Evolutionary conservation across 2,329 filamentous ascomycete genomes (phyloP).

Genomic region (Xylariaceae sp.): DNA sequence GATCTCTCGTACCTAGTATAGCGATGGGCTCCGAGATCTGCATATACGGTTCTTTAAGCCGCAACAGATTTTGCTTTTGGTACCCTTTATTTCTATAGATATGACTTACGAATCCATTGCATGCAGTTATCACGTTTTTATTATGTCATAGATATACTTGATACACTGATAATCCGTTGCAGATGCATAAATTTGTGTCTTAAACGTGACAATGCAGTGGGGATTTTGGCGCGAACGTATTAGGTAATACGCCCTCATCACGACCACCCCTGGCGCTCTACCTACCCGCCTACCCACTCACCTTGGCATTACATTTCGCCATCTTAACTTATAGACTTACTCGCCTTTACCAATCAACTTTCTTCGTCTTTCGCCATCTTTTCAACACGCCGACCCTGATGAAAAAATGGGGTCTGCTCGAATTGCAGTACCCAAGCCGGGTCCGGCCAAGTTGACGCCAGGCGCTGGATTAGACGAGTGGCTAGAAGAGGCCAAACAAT

Average conservation of each 20-base stretch:
- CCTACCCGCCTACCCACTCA: conserved; percentile 8
- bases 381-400: background rate
- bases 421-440: conserved; percentile 72
- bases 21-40: too few relatives aligned
- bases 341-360: background rate
- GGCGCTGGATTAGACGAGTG: conserved; percentile 91
- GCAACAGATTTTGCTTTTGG: too few relatives aligned
- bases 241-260: background rate
- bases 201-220: background rate
- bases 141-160: background rate
- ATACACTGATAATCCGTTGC: background rate
- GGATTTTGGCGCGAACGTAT: background rate
- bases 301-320: conserved; percentile 13
- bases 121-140: too few relatives aligned
- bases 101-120: too few relatives aligned
- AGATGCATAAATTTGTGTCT: background rate
- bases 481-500: conserved; percentile 94
- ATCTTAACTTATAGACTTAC: background rate
- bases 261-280: background rate
- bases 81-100: too few relatives aligned
- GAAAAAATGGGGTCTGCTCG: conserved; percentile 26
- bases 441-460: conserved; percentile 76
- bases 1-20: too few relatives aligned
- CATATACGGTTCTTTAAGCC: too few relatives aligned
- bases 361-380: background rate